Evolutionary conservation across 2,329 filamentous ascomycete genomes (phyloP), one percentile per base, ranked within the genome.

Genomic region (Huntiella decipiens): DNA sequence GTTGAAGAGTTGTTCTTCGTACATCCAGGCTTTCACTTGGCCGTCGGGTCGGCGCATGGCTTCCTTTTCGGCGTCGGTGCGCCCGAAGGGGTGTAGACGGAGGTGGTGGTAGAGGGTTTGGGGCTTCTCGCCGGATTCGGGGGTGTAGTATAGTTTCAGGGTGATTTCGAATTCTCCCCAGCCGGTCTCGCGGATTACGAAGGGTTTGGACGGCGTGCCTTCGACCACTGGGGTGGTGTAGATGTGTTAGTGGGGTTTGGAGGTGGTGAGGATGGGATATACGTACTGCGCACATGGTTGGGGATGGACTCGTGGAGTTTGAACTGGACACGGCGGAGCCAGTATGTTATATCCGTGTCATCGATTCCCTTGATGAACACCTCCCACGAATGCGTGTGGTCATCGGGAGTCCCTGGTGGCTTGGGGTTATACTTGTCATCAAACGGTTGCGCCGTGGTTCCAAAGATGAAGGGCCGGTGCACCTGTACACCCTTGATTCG

Each of bases 141-240:
- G 77, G 47, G 83, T 77, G 63, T 95, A 98, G 66, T 93, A 93
- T 38, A 98, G 71, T 58, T 94, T 86, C 58, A 98, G 81, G 52
- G 87, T 83, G 56, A 98, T 92, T 60, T 91, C 85, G 65, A 98
- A 98, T 64, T 95, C 91, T 56, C 91, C 91, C 83, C 92, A 98
- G 42, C 91, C 91, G 0, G 91, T 96, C 62, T 96, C 91, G 51
- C 76, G 74, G 51, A 96, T 81, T 56, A 84, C 69, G 56, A 95
- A 98, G 8, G 86, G 57, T 51, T 73, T 70, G n/a, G 68, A 67
- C 0, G 65, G 63, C 43, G 82, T 74, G 50, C 75, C 74, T 56
- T 94, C 87, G 56, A 91, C 69, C 59, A 81, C 69, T 73, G 40
- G 40, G 17, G 2, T 35, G 6, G 10, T 6, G 12, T 16, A 40